phyloP scores from a whole-genome alignment of 2,329 filamentous ascomycete species.

The Colletotrichum phormii region DNA sequence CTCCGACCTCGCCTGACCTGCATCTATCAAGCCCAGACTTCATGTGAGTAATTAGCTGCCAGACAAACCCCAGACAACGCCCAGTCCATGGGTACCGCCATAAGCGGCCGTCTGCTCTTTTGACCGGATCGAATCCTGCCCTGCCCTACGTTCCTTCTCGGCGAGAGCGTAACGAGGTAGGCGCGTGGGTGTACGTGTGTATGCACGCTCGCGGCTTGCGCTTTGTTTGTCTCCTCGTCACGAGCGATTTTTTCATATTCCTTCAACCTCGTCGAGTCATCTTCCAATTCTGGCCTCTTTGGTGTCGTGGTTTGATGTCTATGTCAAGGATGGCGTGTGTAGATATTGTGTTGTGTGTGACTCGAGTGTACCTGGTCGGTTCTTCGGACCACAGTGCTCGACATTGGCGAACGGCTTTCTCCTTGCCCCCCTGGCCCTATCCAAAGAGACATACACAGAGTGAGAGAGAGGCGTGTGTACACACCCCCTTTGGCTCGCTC shows the following conservation, averaged over 20 bases:
- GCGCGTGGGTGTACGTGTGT: not conserved
- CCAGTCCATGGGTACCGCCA: slow-evolving; percentile 24
- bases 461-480: not conserved
- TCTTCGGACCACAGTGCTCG: slow-evolving; percentile 31
- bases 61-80: slow-evolving; percentile 6
- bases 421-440: slow-evolving; percentile 3
- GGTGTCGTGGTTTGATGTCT: not conserved
- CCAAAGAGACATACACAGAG: not conserved
- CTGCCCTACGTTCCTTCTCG: not conserved
- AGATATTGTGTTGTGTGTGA: slow-evolving; percentile 11
- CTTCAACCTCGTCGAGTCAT: not conserved
- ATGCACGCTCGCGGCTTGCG: not conserved
- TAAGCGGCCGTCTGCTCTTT: not conserved
- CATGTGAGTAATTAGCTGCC: slow-evolving; percentile 28
- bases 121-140: not conserved
- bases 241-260: not conserved
- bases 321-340: not conserved
- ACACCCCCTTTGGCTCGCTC: not conserved
- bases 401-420: slow-evolving; percentile 13
- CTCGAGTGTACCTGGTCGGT: slow-evolving; percentile 20
- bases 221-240: not conserved
- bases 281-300: not conserved
- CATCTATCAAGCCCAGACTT: slow-evolving; percentile 32
- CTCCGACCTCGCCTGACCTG: slow-evolving; percentile 21
- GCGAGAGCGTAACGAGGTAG: not conserved